These are phyloP conservation scores for Neurospora sp. DNA, from an alignment of 495 filamentous ascomycete species.

Conservation along the genomic window DNA sequence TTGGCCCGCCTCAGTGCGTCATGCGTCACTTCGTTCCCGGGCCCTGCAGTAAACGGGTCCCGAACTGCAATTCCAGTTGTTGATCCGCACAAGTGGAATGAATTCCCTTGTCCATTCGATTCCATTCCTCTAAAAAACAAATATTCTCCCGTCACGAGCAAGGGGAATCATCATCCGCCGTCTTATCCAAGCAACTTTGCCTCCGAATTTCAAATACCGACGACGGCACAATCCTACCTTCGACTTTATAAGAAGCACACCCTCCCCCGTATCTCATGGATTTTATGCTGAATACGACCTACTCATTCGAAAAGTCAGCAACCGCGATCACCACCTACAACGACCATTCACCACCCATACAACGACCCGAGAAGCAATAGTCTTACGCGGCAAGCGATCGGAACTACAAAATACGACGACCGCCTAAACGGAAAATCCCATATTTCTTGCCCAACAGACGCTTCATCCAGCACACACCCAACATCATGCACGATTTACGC, in stretches of 20 bases:
- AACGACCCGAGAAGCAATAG: conserved; percentile 3
- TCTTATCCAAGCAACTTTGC: not conserved
- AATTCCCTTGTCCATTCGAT: not conserved
- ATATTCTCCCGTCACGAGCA: not conserved
- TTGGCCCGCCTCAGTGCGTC: not conserved
- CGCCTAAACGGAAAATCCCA: not conserved
- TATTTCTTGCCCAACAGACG: not conserved
- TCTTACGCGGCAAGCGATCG: not conserved
- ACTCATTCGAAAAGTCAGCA: conserved; percentile 1
- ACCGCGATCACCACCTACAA: not conserved
- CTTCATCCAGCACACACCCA: not conserved
- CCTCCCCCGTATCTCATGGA: conserved; percentile 12
- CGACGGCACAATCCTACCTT: not conserved
- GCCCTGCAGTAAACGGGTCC: not conserved
- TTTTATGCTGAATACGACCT: conserved; percentile 5
- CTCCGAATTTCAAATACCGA: not conserved
- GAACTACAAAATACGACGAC: conserved; percentile 7
- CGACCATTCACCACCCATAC: conserved; percentile 13
- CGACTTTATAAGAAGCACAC: not conserved
- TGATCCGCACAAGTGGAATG: not conserved
- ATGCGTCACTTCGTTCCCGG: not conserved
- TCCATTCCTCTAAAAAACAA: not conserved
- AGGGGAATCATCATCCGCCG: not conserved
- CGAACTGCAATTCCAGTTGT: not conserved
- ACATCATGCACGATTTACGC: conserved; percentile 64